A percentile compares a stretch with the other conserved stretches of the same genome.
Evolutionary conservation across 1,284 basidiomycete genomes (phyloP).

Genomic region (Apiotrichum montevideense): DNA sequence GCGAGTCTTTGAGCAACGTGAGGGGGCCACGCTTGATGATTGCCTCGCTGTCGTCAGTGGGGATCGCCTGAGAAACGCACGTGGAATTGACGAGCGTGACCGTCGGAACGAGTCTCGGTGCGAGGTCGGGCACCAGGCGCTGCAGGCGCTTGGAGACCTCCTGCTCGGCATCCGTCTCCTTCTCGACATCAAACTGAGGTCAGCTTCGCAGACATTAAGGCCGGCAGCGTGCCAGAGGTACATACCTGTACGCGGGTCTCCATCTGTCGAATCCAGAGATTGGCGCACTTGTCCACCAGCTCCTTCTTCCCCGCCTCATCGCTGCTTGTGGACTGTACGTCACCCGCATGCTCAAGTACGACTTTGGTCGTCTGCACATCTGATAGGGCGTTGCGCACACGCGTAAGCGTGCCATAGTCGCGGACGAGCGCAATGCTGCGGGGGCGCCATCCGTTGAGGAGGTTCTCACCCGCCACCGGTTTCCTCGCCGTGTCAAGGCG

Average conservation of each 20-base stretch:
- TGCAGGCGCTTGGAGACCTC: conserved; percentile 47
- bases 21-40: conserved; percentile 79
- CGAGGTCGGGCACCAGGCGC: conserved; percentile 50
- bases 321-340: conserved; percentile 28
- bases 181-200: conserved; percentile 46
- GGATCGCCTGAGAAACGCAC: background rate
- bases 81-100: conserved; percentile 13
- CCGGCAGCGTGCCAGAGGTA: background rate
- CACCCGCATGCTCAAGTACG: conserved; percentile 53
- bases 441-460: conserved; percentile 72
- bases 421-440: conserved; percentile 79
- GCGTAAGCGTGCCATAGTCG: conserved; percentile 67
- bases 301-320: conserved; percentile 58
- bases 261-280: conserved; percentile 75
- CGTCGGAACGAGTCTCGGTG: conserved; percentile 37
- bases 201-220: too few species aligned
- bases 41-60: conserved; percentile 56
- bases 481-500: conserved; percentile 87
- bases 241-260: conserved; percentile 67
- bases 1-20: conserved; percentile 70
- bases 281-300: conserved; percentile 60
- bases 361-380: conserved; percentile 84
- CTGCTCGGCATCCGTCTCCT: conserved; percentile 49
- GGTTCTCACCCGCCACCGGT: conserved; percentile 86
- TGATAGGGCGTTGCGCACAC: conserved; percentile 65